Evolutionary conservation across 2,329 filamentous ascomycete genomes (phyloP), one percentile per base, ranked within the genome.

Genomic region (Clonostachys rhizophaga): DNA sequence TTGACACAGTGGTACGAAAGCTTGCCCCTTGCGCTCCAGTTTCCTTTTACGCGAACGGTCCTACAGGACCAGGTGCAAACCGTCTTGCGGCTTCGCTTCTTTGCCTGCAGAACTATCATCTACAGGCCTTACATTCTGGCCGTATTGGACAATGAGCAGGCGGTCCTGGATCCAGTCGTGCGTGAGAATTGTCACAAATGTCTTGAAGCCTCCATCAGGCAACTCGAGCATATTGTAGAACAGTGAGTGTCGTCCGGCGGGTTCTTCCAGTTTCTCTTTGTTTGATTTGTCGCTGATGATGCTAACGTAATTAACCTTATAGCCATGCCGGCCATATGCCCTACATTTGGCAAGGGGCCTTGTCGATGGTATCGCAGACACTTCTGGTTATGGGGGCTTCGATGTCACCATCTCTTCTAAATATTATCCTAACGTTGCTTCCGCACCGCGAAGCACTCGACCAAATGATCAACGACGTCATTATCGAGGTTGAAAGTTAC

Each of bases 1-100:
- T 70, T 94, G 44, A 86, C 83, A 6, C 88, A 92, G 61, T 94
- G 88, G 89, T 91, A 92, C 60, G 87, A 91, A 57, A 86, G 81
- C 54, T 72, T 94, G 40, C 89, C 89, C 6, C 63, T 80, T 39
- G 79, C 87, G 5, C 76, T 94, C 49, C 87, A 90, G 56, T 94
- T 94, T 54, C 85, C 88, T 2, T 87, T 89, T 58, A 81, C 81
- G 35, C 75, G 83, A 47, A 73, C 79, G 0, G 76, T 84, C 44
- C 71, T 90, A 24, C 76, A 81, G 47, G 87, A 90, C 57, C 84
- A 87, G 5, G 82, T 91, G 6, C 89, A 92, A 65, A 90, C 87
- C 1, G 88, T 92, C 8, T 70, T 94, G 43, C 78, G 89, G 42
- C 71, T 92, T 50, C 80, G 89, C 33, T 94, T 92, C 68, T 91